Base-by-base conservation (phyloP, 2,329 filamentous ascomycete genomes). In the Sphaerulina vaccinii region DNA sequence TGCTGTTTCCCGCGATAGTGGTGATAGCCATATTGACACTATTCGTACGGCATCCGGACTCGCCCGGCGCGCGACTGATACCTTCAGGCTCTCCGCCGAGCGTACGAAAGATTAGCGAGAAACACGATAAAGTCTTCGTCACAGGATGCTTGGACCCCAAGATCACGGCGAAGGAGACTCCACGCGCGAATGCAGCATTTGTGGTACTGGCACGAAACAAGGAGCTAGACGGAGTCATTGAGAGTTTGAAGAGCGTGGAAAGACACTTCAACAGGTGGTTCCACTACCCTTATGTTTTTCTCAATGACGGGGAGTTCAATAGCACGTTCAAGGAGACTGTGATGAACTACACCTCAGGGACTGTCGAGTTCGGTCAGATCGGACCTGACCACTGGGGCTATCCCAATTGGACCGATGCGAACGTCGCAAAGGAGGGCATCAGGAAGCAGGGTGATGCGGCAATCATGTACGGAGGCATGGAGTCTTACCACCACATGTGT, bases 191-290 rank as follows among this genome's bases (percentile, higher is more conserved):
- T 68, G 93, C 89, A 55, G 92, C 90, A 21, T 96, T 99, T 66
- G 93, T 99, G 58, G 90, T 99, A 33, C 80, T 99, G 54, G 93
- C 93, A 49, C 80, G 93, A 64, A 97, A 99, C 70, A 95, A 96
- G 78, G 93, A 99, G 74, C 72, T 99, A 59, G 91, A 96, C 0
- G 93, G 93, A 54, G 93, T 99, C 33, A 83, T 99, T 59, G 90
- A 97, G 72, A 97, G 93, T 8, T 82, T 99, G 71, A 96, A 96
- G 76, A 97, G 92, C 37, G 91, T 99, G 62, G 93, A 99, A 76
- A 83, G 93, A 63, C 93, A 99, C 73, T 99, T 99, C 82, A 99
- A 99, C 74, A 84, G 91, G 61, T 99, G 92, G 91, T 99, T 90
- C 71, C 84, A 97, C 72, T 99, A 99, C 71, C 93, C 93, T 21